Evolutionary conservation across 306 rosid species (phyloP).

Genomic region (Rosa chinensis): DNA sequence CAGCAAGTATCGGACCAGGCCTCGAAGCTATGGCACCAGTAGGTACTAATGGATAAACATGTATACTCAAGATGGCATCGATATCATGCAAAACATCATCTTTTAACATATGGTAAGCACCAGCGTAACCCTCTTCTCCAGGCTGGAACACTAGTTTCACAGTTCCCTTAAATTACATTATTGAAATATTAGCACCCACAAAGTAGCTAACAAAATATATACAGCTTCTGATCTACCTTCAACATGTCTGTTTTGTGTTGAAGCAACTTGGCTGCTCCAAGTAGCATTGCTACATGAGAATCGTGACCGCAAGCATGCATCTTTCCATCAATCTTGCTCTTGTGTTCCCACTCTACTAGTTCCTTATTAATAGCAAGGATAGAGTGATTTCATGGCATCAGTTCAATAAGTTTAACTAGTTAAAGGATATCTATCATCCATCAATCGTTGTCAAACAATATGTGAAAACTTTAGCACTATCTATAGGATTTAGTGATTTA

Average conservation of each 20-base stretch:
- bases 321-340: slow-evolving; percentile 48
- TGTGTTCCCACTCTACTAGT: slow-evolving; percentile 50
- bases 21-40: slow-evolving; percentile 41
- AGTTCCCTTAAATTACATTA: slow-evolving; percentile 32
- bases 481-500: too few relatives aligned
- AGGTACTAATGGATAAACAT: slow-evolving; percentile 38
- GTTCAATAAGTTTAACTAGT: neutral
- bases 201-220: neutral
- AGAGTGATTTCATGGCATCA: neutral
- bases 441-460: neutral
- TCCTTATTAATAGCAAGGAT: slow-evolving; percentile 26
- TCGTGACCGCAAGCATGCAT: slow-evolving; percentile 61
- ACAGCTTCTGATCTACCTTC: neutral
- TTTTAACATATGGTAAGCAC: slow-evolving; percentile 49
- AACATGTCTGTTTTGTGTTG: slow-evolving; percentile 22
- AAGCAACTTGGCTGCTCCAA: slow-evolving; percentile 56
- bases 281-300: slow-evolving; percentile 54
- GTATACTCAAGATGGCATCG: slow-evolving; percentile 40
- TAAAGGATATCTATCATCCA: too few relatives aligned
- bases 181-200: neutral
- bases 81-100: slow-evolving; percentile 30
- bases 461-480: neutral
- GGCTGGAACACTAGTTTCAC: slow-evolving; percentile 49
- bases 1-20: slow-evolving; percentile 42
- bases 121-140: slow-evolving; percentile 44